Evolutionary conservation across 2,329 filamentous ascomycete genomes (phyloP).

Genomic region (Alternaria conjuncta): DNA sequence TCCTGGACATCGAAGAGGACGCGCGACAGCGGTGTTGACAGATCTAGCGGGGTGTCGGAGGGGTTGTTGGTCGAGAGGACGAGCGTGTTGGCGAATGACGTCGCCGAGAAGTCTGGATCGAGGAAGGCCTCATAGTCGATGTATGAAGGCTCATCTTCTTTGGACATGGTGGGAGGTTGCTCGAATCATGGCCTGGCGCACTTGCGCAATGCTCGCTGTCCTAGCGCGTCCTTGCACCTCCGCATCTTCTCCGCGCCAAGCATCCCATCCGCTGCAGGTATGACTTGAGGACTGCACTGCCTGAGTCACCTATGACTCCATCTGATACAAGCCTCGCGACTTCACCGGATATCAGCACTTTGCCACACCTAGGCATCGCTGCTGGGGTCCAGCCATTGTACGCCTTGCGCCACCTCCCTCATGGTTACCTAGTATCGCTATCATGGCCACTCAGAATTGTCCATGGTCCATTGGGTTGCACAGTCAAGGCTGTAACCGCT

Average conservation of each 20-base stretch:
- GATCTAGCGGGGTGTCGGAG: conserved; percentile 86
- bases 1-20: conserved; percentile 97
- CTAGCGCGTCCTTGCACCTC: conserved; percentile 6
- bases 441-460: neutral
- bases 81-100: conserved; percentile 85
- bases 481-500: neutral
- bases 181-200: neutral
- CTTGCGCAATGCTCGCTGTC: conserved; percentile 5
- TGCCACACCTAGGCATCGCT: conserved; percentile 6
- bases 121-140: conserved; percentile 96
- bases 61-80: conserved; percentile 91
- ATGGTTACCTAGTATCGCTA: neutral
- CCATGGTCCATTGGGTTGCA: neutral
- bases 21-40: conserved; percentile 89
- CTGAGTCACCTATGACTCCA: neutral
- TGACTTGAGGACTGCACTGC: neutral
- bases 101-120: conserved; percentile 78
- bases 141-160: conserved; percentile 72
- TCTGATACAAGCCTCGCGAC: neutral
- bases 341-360: neutral
- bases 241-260: neutral
- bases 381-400: neutral
- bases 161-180: conserved; percentile 31
- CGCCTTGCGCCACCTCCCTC: neutral
- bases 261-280: neutral